These are phyloP conservation scores for Conticribra guillardii DNA, from an alignment of 108 stramenopile species.

Conservation along the genomic window DNA sequence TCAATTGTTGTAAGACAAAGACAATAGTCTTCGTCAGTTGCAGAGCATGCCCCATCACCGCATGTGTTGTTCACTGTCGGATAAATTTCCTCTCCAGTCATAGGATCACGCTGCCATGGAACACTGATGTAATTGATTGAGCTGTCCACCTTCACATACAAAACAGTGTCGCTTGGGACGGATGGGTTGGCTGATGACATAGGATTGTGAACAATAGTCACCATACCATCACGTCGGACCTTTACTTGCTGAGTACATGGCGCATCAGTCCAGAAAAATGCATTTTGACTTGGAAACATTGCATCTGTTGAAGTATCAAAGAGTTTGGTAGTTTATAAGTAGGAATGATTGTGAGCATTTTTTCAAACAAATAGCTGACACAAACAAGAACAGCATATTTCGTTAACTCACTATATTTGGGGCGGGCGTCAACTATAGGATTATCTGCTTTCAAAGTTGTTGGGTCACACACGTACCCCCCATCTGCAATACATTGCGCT, in stretches of 20 bases:
- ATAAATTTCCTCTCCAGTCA: conserved; percentile 28
- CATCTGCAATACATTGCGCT: too few relatives aligned
- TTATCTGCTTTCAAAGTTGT: too few relatives aligned
- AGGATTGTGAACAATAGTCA: conserved; percentile 36
- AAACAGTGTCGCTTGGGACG: conserved; percentile 10
- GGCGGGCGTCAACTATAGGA: too few relatives aligned
- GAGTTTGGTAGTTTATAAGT: too few relatives aligned
- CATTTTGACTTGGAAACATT: conserved; percentile 32
- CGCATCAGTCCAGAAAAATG: conserved; percentile 45
- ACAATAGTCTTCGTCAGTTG: conserved; percentile 25
- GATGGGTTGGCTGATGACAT: conserved; percentile 9
- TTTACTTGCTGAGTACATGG: conserved; percentile 30
- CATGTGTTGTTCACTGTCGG: conserved; percentile 47
- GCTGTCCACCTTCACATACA: conserved; percentile 27
- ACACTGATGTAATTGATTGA: conserved; percentile 32
- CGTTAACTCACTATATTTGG: too few relatives aligned
- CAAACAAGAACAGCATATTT: too few relatives aligned
- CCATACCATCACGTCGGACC: too few relatives aligned
- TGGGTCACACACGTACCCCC: too few relatives aligned
- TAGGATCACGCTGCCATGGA: conserved; percentile 31
- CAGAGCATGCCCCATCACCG: conserved; percentile 31
- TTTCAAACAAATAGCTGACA: too few relatives aligned
- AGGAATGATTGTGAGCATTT: too few relatives aligned
- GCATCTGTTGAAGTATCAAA: too few relatives aligned
- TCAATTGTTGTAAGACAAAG: conserved; percentile 25